Evolutionary conservation across 2,329 filamentous ascomycete genomes (phyloP), one percentile per base, ranked within the genome.

Genomic region (Scytalidium sp.): DNA sequence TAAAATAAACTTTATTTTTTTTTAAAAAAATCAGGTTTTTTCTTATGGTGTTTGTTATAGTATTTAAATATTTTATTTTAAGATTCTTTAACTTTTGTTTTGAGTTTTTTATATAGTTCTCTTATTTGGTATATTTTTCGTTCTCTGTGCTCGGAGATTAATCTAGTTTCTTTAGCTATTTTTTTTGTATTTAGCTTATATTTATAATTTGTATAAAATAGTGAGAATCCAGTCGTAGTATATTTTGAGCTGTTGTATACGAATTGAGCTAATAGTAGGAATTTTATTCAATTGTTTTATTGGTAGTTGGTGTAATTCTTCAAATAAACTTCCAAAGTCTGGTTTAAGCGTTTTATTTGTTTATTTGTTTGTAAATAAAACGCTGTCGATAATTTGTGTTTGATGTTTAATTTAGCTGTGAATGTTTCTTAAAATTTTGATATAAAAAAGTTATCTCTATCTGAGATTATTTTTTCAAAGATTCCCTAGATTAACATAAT

Each of bases 141-240:
- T n/a, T n/a, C n/a, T n/a, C n/a, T n/a, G n/a, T n/a, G n/a, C n/a
- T n/a, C n/a, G n/a, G n/a, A n/a, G n/a, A n/a, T n/a, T n/a, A n/a
- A n/a, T n/a, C n/a, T n/a, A n/a, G n/a, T n/a, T n/a, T n/a, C n/a
- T n/a, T n/a, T n/a, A n/a, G n/a, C n/a, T n/a, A n/a, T n/a, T n/a
- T n/a, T n/a, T n/a, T n/a, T n/a, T n/a, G n/a, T n/a, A n/a, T n/a
- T n/a, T n/a, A n/a, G n/a, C n/a, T n/a, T n/a, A n/a, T n/a, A n/a
- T n/a, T n/a, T n/a, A n/a, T n/a, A n/a, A n/a, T n/a, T n/a, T n/a
- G n/a, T n/a, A n/a, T n/a, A n/a, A n/a, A n/a, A n/a, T n/a, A n/a
- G n/a, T n/a, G n/a, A n/a, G n/a, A n/a, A n/a, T n/a, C n/a, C 48
- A 53, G 6, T 36, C n/a, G 44, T 45, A 52, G 19, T 51, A 50